phyloP scores from a whole-genome alignment of 1,139 yeast genomes.

The Blastobotrys proliferans region DNA sequence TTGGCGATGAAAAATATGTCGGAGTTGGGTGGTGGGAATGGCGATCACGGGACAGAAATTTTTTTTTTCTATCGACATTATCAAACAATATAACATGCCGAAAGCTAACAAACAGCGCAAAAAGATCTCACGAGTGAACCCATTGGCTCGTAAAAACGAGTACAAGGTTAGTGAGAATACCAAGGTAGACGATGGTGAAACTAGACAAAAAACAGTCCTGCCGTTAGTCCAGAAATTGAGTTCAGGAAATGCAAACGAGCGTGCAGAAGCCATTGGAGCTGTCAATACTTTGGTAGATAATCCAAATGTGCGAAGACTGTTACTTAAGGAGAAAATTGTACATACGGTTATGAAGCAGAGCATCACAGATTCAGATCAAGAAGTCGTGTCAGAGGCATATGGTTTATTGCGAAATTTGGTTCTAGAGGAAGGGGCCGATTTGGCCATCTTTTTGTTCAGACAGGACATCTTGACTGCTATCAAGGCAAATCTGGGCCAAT shows the following conservation, averaged over 20 bases:
- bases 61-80: neutral
- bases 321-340: constrained; percentile 68
- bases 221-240: constrained; percentile 66
- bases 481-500: constrained; percentile 40
- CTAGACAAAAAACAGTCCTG: constrained; percentile 54
- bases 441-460: constrained; percentile 72
- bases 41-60: neutral
- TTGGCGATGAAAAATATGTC: neutral
- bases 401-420: constrained; percentile 78
- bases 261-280: constrained; percentile 73
- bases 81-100: constrained; percentile 4
- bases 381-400: constrained; percentile 71
- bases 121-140: neutral
- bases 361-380: constrained; percentile 64
- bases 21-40: neutral
- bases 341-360: constrained; percentile 60
- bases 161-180: constrained; percentile 27
- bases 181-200: constrained; percentile 45
- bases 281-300: constrained; percentile 72
- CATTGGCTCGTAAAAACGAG: constrained; percentile 24
- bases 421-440: constrained; percentile 86
- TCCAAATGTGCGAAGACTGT: constrained; percentile 51
- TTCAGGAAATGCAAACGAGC: constrained; percentile 64
- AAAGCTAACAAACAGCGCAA: constrained; percentile 8
- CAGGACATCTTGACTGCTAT: constrained; percentile 67